These are phyloP conservation scores for Aspergillus thermomutatus DNA, from an alignment of 2,329 filamentous ascomycete species.

Conservation along the genomic window DNA sequence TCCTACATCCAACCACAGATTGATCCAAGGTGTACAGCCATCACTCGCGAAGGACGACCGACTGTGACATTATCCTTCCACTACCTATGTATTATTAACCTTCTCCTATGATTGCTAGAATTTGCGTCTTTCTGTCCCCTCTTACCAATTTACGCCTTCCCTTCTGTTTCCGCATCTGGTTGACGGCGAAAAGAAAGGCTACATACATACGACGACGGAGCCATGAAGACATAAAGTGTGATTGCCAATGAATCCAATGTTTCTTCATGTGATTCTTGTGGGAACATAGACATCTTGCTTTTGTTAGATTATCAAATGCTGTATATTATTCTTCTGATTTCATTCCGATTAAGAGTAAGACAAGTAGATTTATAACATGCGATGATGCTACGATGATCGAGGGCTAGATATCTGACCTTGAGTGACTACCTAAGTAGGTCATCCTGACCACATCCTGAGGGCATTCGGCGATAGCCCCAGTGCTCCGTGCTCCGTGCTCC, in stretches of 20 bases:
- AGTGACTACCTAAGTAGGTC: neutral
- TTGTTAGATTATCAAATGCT: neutral
- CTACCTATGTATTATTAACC: neutral
- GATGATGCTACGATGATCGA: neutral
- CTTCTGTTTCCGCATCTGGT: neutral
- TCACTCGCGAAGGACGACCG: neutral
- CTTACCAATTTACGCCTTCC: neutral
- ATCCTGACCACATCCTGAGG: neutral
- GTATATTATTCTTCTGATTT: neutral
- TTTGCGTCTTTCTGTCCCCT: neutral
- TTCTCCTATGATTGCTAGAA: neutral
- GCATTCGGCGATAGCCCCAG: neutral
- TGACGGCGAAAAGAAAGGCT: neutral
- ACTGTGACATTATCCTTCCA: neutral
- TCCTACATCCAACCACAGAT: neutral
- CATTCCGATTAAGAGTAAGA: neutral
- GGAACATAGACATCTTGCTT: neutral
- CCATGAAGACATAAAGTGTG: neutral
- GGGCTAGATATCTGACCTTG: neutral
- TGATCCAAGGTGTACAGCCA: neutral
- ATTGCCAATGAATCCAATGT: neutral
- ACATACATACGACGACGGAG: neutral
- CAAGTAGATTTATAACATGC: neutral
- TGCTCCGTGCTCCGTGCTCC: neutral
- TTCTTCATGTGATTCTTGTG: neutral